These are phyloP conservation scores for Pseudogymnoascus sp. DNA, from an alignment of 2,329 filamentous ascomycete species.

Conservation along the genomic window DNA sequence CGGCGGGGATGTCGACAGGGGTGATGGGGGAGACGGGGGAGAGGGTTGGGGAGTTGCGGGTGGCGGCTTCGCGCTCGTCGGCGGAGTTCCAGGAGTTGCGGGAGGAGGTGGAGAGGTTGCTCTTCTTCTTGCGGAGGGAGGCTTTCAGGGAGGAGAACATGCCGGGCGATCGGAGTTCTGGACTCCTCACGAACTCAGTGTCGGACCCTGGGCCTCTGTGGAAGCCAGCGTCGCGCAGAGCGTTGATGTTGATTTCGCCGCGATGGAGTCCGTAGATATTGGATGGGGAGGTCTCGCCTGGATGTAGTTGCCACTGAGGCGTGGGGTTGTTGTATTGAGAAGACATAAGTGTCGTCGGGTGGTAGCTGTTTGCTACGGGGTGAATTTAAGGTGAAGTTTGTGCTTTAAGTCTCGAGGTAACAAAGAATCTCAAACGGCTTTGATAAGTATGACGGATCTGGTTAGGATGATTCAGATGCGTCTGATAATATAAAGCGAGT, in stretches of 20 bases:
- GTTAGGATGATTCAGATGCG: not conserved
- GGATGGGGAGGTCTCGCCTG: not conserved
- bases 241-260: not conserved
- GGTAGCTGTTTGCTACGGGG: not conserved
- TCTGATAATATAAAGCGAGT: not conserved
- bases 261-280: not conserved
- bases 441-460: not conserved
- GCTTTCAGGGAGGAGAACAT: not conserved
- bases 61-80: not conserved
- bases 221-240: not conserved
- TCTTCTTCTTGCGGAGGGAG: not conserved
- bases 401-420: not conserved
- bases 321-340: not conserved
- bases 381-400: not conserved
- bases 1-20: not conserved
- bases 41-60: not conserved
- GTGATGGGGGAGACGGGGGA: not conserved
- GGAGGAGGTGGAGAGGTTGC: not conserved
- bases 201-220: not conserved
- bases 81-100: not conserved
- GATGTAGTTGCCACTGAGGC: not conserved
- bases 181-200: not conserved
- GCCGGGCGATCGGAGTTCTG: not conserved
- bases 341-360: not conserved
- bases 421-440: not conserved